A percentile compares a stretch with the other conserved stretches of the same genome.
Evolutionary conservation across 306 rosid genomes (phyloP).

Genomic region (Inga oerstediana): DNA sequence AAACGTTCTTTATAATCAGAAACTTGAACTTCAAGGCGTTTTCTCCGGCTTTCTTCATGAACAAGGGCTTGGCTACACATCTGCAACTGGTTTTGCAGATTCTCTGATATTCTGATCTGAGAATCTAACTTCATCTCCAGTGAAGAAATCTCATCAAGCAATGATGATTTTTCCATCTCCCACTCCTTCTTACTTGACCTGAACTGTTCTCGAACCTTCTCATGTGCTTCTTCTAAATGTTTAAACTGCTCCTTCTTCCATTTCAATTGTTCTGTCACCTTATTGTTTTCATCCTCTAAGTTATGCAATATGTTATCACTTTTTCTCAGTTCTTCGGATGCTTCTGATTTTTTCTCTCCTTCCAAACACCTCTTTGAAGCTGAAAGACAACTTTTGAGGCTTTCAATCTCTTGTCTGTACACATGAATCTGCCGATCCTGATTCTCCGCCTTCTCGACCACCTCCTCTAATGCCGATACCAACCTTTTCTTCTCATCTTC

Average conservation of each 20-base stretch:
- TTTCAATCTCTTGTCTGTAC: constrained; percentile 50
- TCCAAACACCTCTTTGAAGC: constrained; percentile 43
- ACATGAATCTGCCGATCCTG: constrained; percentile 49
- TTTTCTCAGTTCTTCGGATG: constrained; percentile 45
- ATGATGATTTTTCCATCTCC: constrained; percentile 55
- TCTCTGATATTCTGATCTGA: constrained; percentile 50
- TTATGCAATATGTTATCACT: constrained; percentile 37
- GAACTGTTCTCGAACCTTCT: constrained; percentile 49
- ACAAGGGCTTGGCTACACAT: constrained; percentile 64
- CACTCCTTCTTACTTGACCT: constrained; percentile 54
- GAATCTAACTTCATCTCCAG: constrained; percentile 60
- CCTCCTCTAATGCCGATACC: constrained; percentile 49
- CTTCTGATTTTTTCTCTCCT: constrained; percentile 40
- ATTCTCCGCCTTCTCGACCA: constrained; percentile 48
- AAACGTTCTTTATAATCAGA: constrained; percentile 43
- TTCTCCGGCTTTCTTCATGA: constrained; percentile 62
- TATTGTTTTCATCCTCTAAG: constrained; percentile 49
- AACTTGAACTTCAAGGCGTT: constrained; percentile 53
- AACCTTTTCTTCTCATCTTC: constrained; percentile 49
- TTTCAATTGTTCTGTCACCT: constrained; percentile 58
- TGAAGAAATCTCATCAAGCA: constrained; percentile 58
- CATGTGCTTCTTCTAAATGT: constrained; percentile 64
- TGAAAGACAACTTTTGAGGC: constrained; percentile 47
- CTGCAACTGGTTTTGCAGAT: constrained; percentile 51
- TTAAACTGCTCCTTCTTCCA: constrained; percentile 70